Conservation (phyloP, 495 filamentous ascomycete genomes). For the Podospora anserina region DNA sequence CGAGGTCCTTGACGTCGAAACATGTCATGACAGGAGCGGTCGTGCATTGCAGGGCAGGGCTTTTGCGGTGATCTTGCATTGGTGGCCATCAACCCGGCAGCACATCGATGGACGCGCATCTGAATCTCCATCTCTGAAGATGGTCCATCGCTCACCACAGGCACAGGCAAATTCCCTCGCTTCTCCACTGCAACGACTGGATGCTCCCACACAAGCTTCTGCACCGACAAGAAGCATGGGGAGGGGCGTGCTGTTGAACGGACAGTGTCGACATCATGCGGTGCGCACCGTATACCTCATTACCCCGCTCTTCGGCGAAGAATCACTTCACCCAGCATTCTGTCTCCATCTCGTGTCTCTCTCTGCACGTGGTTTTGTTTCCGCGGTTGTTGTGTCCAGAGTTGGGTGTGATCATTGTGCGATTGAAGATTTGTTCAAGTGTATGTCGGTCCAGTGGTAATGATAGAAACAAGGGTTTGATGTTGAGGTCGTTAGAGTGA, state of each 20-base stretch:
- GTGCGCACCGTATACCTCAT: neutral
- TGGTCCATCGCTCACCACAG: neutral
- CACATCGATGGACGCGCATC: slow-evolving; percentile 2
- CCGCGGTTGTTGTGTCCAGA: neutral
- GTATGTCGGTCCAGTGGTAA: neutral
- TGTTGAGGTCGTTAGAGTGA: too few relatives aligned
- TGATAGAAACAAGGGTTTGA: neutral
- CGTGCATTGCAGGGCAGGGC: slow-evolving; percentile 20
- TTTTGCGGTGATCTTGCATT: slow-evolving; percentile 34
- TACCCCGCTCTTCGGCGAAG: slow-evolving; percentile 8
- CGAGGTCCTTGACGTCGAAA: neutral
- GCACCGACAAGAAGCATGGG: slow-evolving; percentile 2
- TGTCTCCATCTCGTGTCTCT: neutral
- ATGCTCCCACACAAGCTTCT: slow-evolving; percentile 5
- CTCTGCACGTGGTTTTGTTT: slow-evolving; percentile 3
- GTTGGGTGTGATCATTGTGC: neutral
- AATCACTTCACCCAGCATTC: too few relatives aligned
- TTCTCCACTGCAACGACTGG: slow-evolving; percentile 1
- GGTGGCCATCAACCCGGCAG: slow-evolving; percentile 7
- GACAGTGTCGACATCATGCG: neutral
- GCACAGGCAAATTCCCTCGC: slow-evolving; percentile 7
- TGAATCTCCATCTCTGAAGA: neutral
- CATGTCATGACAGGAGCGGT: slow-evolving; percentile 3
- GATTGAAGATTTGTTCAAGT: neutral
- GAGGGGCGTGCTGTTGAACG: neutral